A percentile compares a stretch with the other conserved stretches of the same genome.
Evolutionary conservation across 2,329 filamentous ascomycete species (phyloP).

Genomic region (Ceratocystis eucalypticola): DNA sequence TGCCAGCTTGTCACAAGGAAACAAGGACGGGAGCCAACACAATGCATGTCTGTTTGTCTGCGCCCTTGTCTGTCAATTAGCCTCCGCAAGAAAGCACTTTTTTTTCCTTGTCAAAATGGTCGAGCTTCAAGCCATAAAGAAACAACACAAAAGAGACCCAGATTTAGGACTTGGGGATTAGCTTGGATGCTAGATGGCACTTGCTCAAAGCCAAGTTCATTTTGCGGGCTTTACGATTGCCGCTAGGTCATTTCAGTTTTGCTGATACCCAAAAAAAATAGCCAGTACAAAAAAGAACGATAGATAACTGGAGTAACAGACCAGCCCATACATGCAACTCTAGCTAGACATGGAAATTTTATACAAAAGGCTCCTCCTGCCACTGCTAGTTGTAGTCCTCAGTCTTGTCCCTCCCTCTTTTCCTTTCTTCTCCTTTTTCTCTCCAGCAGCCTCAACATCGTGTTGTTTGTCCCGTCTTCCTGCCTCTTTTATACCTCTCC

Average conservation of each 20-base stretch:
- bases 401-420: neutral
- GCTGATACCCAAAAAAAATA: neutral
- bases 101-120: neutral
- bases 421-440: neutral
- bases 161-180: neutral
- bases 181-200: slow-evolving; percentile 6
- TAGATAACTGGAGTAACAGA: slow-evolving; percentile 3
- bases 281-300: neutral
- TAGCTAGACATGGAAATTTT: slow-evolving; percentile 3
- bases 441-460: slow-evolving; percentile 1
- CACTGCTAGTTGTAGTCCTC: neutral
- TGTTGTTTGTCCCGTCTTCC: neutral
- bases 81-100: neutral
- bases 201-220: slow-evolving; percentile 4
- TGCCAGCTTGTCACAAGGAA: too few species aligned
- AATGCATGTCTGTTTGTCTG: neutral
- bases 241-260: slow-evolving; percentile 1
- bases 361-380: slow-evolving; percentile 5
- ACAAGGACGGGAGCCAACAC: neutral
- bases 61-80: neutral
- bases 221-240: slow-evolving; percentile 8
- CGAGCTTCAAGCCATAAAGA: slow-evolving; percentile 6
- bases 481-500: neutral
- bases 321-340: neutral
- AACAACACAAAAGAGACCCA: neutral